Evolutionary conservation across 768 basidiomycete species (phyloP), one percentile per base, ranked within the genome.

Genomic region (Ramaria sp.): DNA sequence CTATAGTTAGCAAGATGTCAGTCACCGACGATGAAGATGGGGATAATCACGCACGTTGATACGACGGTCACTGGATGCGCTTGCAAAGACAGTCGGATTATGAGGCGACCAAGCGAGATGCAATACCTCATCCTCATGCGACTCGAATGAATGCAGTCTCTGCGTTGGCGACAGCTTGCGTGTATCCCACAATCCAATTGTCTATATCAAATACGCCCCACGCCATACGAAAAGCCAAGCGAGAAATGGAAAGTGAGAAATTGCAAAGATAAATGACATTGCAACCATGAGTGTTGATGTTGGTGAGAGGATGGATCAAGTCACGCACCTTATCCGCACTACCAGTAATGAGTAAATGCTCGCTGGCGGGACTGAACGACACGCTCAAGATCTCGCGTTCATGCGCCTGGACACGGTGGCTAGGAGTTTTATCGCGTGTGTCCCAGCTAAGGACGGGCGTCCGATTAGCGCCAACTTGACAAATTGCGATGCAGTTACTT

Each of bases 91-190:
- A 8, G 89, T 91, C 4, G 84, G 77, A 61, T 86, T 87, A 61
- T 89, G 89, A 3, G 96, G 95, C 5, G 96, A 98, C 95, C 96
- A 99, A 9, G 89, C 75, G 30, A 98, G 73, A 61, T 93, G 89
- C 24, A 97, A 79, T 24, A 99, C 91, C 67, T 97, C 95, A 62
- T 96, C 95, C 0, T 83, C 85, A 67, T 99, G 96, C 3, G 83
- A 83, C 64, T 93, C 88, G 66, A 99, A 98, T 15, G 83, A 77
- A 66, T 99, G 96, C 30, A 98, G 68, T 59, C 81, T 87, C 65
- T 79, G 80, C 9, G 75, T 74, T n/a, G 82, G 78, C 24, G 71
- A 65, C 41, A 72, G 61, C 59, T 71, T 69, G 43, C 94, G 85
- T 57, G 84, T 79, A 65, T 99, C 96, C 69, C 94, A 94, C 25